A percentile compares a stretch with the other conserved stretches of the same genome.
Evolutionary conservation across 352 stramenopile genomes (phyloP).

Genomic region (Halophytophthora polymorphica): DNA sequence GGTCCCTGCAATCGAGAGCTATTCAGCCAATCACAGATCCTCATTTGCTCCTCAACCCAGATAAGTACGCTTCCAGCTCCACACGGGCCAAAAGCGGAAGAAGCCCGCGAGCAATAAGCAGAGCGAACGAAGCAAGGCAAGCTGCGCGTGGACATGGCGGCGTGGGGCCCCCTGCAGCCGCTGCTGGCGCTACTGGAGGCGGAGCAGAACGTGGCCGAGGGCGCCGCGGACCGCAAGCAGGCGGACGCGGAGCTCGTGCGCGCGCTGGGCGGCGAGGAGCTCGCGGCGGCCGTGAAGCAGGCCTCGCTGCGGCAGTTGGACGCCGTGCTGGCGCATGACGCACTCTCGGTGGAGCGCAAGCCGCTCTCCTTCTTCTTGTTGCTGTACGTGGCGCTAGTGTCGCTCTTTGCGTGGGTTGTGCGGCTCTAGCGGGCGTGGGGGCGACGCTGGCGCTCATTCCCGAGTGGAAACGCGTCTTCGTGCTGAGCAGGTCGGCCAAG

Average conservation of each 20-base stretch:
- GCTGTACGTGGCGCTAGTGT: constrained; percentile 28
- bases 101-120: constrained; percentile 4
- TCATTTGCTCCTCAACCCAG: too few species aligned
- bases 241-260: constrained; percentile 42
- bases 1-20: too few species aligned
- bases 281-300: constrained; percentile 35
- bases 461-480: too few species aligned
- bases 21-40: too few species aligned
- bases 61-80: too few species aligned
- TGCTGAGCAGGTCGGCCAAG: constrained; percentile 38
- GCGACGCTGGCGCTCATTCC: neutral
- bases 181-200: constrained; percentile 40
- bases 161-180: constrained; percentile 56
- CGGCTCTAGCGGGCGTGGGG: neutral
- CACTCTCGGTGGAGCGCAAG: constrained; percentile 48
- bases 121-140: neutral
- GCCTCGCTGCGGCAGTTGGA: constrained; percentile 65
- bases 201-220: constrained; percentile 34
- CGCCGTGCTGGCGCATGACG: constrained; percentile 45
- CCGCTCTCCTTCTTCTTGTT: constrained; percentile 41
- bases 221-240: constrained; percentile 42
- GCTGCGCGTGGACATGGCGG: constrained; percentile 12
- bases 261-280: constrained; percentile 41
- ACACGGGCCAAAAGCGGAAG: constrained; percentile 5
- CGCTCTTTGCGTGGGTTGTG: neutral